These are phyloP conservation scores for Leccinum subatratum DNA, from an alignment of 1,284 basidiomycete species.

Conservation along the genomic window DNA sequence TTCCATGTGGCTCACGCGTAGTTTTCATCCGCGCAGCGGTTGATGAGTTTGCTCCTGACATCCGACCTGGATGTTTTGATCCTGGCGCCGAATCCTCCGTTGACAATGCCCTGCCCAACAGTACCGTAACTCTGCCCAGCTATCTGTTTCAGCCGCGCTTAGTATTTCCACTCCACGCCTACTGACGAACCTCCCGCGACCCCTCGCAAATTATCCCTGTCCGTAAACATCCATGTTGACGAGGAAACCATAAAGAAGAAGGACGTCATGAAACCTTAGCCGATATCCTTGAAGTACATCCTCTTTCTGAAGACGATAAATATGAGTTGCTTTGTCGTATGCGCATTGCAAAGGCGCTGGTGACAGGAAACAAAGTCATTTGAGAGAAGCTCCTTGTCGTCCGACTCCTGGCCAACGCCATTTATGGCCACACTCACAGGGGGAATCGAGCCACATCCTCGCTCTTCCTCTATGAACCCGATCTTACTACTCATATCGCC, in stretches of 20 bases:
- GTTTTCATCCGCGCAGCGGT: conserved; percentile 50
- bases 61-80: conserved; percentile 88
- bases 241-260: conserved; percentile 56
- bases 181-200: conserved; percentile 37
- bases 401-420: conserved; percentile 83
- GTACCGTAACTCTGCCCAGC: conserved; percentile 69
- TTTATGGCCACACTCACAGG: conserved; percentile 77
- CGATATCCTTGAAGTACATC: conserved; percentile 67
- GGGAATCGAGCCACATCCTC: conserved; percentile 69
- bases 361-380: conserved; percentile 51
- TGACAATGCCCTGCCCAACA: conserved; percentile 85
- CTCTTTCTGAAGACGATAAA: conserved; percentile 79
- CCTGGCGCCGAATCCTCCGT: conserved; percentile 76
- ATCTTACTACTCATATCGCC: conserved; percentile 81
- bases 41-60: conserved; percentile 84
- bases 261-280: conserved; percentile 70
- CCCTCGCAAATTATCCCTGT: conserved; percentile 39
- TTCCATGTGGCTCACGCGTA: conserved; percentile 19
- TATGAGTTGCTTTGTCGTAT: conserved; percentile 89
- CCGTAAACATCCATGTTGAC: conserved; percentile 63
- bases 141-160: conserved; percentile 71
- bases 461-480: conserved; percentile 94
- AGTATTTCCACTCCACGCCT: conserved; percentile 73
- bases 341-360: conserved; percentile 69
- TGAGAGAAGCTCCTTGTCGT: conserved; percentile 80